Conservation (phyloP, 352 stramenopile genomes). For the Globisporangium camurandrum region DNA sequence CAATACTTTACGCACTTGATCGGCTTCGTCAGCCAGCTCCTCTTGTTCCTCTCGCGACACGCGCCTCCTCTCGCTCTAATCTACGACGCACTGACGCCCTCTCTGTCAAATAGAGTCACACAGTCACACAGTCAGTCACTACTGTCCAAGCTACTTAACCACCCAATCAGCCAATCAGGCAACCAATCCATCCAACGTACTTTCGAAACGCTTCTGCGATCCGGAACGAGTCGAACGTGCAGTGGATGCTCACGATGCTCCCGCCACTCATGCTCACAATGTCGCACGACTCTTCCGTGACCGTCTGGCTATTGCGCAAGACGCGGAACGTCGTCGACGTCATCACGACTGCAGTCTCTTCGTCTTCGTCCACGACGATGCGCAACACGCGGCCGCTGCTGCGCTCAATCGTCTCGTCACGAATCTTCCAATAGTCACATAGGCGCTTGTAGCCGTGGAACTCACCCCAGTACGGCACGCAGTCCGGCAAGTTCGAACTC, state of each 20-base stretch:
- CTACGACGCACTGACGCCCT: constrained; percentile 74
- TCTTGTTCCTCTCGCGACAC: background rate
- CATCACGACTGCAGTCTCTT: constrained; percentile 84
- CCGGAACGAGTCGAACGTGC: constrained; percentile 82
- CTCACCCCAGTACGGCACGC: constrained; percentile 83
- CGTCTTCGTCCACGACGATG: constrained; percentile 78
- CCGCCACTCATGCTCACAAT: constrained; percentile 72
- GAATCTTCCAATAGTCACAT: constrained; percentile 85
- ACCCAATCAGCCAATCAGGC: no score
- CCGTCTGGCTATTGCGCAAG: constrained; percentile 78
- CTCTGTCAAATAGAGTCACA: constrained; percentile 22
- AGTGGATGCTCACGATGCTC: constrained; percentile 79
- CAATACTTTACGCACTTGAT: constrained; percentile 4
- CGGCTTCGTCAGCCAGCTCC: background rate
- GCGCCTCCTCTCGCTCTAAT: background rate
- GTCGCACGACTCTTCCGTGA: constrained; percentile 83
- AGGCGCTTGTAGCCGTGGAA: constrained; percentile 85
- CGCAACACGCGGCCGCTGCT: constrained; percentile 76
- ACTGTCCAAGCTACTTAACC: no score
- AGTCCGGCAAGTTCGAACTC: constrained; percentile 81
- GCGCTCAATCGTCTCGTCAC: constrained; percentile 79
- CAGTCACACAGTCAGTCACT: constrained; percentile 2
- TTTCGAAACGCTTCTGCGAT: constrained; percentile 80
- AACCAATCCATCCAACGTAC: constrained; percentile 36
- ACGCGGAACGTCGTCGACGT: constrained; percentile 84